These are phyloP conservation scores for Lentinula boryana DNA, from an alignment of 768 basidiomycete genomes.

Conservation along the genomic window DNA sequence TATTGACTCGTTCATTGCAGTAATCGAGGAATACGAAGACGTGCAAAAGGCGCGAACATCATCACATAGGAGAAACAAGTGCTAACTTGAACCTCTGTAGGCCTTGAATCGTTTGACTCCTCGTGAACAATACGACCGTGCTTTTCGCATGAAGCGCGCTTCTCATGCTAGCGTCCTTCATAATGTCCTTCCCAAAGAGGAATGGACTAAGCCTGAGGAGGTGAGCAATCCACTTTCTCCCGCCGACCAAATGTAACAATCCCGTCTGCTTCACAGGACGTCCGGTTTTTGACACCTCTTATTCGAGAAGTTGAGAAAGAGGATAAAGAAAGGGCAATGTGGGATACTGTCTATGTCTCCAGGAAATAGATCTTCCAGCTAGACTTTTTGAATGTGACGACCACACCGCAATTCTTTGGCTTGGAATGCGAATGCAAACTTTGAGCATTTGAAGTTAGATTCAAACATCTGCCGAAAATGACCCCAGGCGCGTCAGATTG, in stretches of 20 bases:
- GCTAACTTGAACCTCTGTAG: slow-evolving; percentile 31
- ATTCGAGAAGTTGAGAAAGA: slow-evolving; percentile 70
- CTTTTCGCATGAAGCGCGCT: slow-evolving; percentile 82
- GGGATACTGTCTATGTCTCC: slow-evolving; percentile 74
- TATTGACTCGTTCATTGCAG: slow-evolving; percentile 23
- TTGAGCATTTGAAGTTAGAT: not conserved
- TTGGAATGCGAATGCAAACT: not conserved
- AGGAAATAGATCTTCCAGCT: slow-evolving; percentile 45
- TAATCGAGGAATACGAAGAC: slow-evolving; percentile 71
- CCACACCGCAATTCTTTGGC: not conserved
- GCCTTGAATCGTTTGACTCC: slow-evolving; percentile 78
- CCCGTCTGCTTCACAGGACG: slow-evolving; percentile 51
- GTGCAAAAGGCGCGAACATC: slow-evolving; percentile 67
- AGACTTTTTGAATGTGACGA: not conserved
- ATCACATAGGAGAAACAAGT: not conserved
- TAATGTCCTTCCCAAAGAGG: slow-evolving; percentile 68
- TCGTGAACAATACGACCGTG: slow-evolving; percentile 83
- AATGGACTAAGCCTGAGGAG: slow-evolving; percentile 74
- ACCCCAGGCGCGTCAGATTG: no score
- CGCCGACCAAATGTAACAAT: not conserved
- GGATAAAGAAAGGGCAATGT: slow-evolving; percentile 66
- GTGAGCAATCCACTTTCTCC: slow-evolving; percentile 36
- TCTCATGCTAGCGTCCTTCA: slow-evolving; percentile 78
- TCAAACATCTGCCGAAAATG: no score
- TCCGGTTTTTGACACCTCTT: slow-evolving; percentile 81